Percentiles rank a stretch among this genome's conserved stretches.
Conservation (phyloP, 2,329 filamentous ascomycete species). For the Aciculosporium take region DNA sequence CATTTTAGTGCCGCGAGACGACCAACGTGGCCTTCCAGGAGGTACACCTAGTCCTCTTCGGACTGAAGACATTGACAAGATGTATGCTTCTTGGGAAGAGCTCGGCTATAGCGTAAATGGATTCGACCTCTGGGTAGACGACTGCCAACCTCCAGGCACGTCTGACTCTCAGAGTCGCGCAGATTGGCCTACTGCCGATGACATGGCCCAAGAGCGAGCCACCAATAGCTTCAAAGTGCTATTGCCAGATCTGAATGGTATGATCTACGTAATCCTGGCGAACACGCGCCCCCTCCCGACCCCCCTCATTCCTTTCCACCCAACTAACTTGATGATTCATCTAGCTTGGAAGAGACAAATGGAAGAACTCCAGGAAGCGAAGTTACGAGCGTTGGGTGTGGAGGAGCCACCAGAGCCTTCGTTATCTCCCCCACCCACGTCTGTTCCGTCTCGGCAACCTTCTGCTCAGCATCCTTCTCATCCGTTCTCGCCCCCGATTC, state of each 20-base stretch:
- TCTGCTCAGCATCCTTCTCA: constrained; percentile 63
- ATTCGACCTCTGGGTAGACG: constrained; percentile 48
- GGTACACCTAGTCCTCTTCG: constrained; percentile 39
- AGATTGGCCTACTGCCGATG: constrained; percentile 50
- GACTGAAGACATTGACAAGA: constrained; percentile 41
- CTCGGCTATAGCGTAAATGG: constrained; percentile 55
- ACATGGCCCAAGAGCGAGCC: constrained; percentile 42
- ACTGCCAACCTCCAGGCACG: constrained; percentile 21
- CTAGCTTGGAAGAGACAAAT: constrained; percentile 63
- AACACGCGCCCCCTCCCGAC: too few species aligned
- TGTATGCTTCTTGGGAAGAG: constrained; percentile 52
- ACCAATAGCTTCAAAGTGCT: constrained; percentile 43
- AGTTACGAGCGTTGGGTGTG: constrained; percentile 77
- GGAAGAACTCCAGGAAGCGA: constrained; percentile 73
- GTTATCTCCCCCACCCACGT: constrained; percentile 54
- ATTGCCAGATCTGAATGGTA: constrained; percentile 54
- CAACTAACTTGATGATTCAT: constrained; percentile 7
- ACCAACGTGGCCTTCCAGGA: constrained; percentile 46
- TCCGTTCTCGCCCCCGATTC: constrained; percentile 72
- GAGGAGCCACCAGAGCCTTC: constrained; percentile 51
- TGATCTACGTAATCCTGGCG: constrained; percentile 10
- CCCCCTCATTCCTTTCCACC: not conserved
- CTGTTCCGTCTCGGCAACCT: constrained; percentile 49
- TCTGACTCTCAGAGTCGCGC: constrained; percentile 48
- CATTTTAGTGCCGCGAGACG: constrained; percentile 54